Evolutionary conservation across 1,139 yeast genomes (phyloP), one percentile per base, ranked within the genome.

Genomic region (Candida sp.): DNA sequence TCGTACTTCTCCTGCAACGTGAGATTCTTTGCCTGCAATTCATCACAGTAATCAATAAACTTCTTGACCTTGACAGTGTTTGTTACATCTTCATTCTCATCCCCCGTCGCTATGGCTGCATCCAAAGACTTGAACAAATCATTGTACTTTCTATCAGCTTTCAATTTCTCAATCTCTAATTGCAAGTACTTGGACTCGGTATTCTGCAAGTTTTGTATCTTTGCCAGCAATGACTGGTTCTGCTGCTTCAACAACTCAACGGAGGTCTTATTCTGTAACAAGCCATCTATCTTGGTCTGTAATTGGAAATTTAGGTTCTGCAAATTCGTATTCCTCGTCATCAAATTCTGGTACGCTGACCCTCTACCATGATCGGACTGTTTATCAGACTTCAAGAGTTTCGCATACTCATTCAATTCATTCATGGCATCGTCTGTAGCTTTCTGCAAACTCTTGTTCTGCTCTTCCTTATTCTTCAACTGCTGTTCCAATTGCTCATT

Each of bases 151-250:
- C 74, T 68, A 46, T 80, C 76, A 40, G 85, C 63, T 34, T 77
- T 75, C 22, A 83, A 65, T 51, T 83, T 69, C 55, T 84, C 82
- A 42, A 86, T 65, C 57, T 85, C 86, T 22, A 84, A 62, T 11
- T 78, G 78, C 39, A 82, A 79, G 12, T 73, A 73, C 46, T 77
- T 75, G 44, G 75, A 78, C 52, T 85, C 81, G 3, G 82, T 58
- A 0, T 65, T 66, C 40, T 80, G 83, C 49, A 80, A 65, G 9
- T 68, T 67, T 5, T 66, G 61, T 7, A 86, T 49, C 54, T 80
- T 81, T 12, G 67, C 63, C 33, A 53, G 41, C 35, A 77, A 63
- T 0, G 76, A 59, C 1, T 60, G 50, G 47, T 72, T 75, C 54
- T 76, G 76, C 52, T 74, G 80, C 51, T 69, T 73, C 44, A 77